Evolutionary conservation across 2,329 filamentous ascomycete species (phyloP).

Genomic region (Penicillium sp.): DNA sequence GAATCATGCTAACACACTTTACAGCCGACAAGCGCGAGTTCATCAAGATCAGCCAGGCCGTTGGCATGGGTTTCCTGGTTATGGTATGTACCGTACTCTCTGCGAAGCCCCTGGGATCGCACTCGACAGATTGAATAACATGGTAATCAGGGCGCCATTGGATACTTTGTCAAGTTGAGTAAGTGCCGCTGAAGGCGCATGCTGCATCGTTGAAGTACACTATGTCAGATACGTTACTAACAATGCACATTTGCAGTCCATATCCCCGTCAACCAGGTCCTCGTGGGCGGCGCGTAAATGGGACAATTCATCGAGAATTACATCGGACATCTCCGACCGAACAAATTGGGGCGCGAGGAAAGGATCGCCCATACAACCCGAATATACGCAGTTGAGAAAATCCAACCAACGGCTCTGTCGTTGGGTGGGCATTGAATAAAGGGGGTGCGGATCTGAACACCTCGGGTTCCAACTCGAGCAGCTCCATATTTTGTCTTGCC

Average conservation of each 20-base stretch:
- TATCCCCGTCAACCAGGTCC: constrained; percentile 52
- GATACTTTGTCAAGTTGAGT: constrained; percentile 62
- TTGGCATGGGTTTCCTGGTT: constrained; percentile 59
- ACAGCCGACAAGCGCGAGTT: constrained; percentile 59
- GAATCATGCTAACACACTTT: constrained; percentile 19
- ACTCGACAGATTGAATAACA: constrained; percentile 8
- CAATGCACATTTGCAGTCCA: constrained; percentile 37
- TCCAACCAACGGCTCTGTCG: background rate
- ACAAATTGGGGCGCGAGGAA: background rate
- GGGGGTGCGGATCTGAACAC: background rate
- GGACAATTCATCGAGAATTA: background rate
- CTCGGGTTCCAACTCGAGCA: background rate
- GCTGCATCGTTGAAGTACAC: background rate
- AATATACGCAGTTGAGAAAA: background rate
- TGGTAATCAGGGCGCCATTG: constrained; percentile 49
- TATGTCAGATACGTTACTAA: constrained; percentile 13
- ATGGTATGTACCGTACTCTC: constrained; percentile 40
- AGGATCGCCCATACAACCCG: background rate
- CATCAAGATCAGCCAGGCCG: constrained; percentile 60
- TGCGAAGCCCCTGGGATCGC: background rate
- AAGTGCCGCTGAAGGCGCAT: constrained; percentile 24
- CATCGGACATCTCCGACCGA: background rate
- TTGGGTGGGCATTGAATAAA: constrained; percentile 1
- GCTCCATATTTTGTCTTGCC: constrained; percentile 10
- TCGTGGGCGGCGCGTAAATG: constrained; percentile 47